Evolutionary conservation across 2,329 filamentous ascomycete genomes (phyloP).

Genomic region (Aspergillus texensis): DNA sequence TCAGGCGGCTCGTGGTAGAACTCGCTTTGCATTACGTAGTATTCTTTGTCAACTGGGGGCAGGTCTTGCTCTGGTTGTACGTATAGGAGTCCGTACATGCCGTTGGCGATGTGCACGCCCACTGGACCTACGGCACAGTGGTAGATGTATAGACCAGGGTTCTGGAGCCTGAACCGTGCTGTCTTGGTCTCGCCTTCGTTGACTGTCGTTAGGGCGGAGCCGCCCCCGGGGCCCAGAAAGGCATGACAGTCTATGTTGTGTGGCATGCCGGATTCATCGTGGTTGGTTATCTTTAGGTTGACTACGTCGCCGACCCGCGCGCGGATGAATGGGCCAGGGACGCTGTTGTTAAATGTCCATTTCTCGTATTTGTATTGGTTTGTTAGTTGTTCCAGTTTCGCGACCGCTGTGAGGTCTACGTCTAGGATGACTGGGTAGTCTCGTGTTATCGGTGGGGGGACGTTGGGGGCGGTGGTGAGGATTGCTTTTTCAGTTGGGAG

Average conservation of each 20-base stretch:
- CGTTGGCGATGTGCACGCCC: constrained; percentile 42
- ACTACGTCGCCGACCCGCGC: constrained; percentile 38
- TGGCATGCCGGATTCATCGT: constrained; percentile 36
- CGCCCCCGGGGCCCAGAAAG: constrained; percentile 38
- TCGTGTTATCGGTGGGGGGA: constrained; percentile 35
- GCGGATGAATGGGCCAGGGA: constrained; percentile 40
- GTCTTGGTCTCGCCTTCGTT: constrained; percentile 37
- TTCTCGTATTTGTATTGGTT: constrained; percentile 40
- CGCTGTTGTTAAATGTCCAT: constrained; percentile 40
- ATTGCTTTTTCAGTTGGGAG: constrained; percentile 33
- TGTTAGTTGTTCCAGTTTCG: constrained; percentile 34
- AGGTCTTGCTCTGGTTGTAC: constrained; percentile 36
- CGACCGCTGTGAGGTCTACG: constrained; percentile 31
- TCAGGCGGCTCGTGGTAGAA: constrained; percentile 43
- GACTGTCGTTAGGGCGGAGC: constrained; percentile 36
- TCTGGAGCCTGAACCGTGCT: constrained; percentile 32
- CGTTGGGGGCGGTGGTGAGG: constrained; percentile 33
- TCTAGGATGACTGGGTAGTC: constrained; percentile 34
- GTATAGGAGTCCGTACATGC: constrained; percentile 43
- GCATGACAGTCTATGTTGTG: constrained; percentile 43
- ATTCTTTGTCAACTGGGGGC: constrained; percentile 36
- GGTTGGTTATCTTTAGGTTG: constrained; percentile 37
- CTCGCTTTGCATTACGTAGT: constrained; percentile 44
- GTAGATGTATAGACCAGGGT: constrained; percentile 37
- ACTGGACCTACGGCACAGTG: constrained; percentile 41